Base-by-base conservation (phyloP, 176 grass and related monocot genomes). In the Pharus latifolius region DNA sequence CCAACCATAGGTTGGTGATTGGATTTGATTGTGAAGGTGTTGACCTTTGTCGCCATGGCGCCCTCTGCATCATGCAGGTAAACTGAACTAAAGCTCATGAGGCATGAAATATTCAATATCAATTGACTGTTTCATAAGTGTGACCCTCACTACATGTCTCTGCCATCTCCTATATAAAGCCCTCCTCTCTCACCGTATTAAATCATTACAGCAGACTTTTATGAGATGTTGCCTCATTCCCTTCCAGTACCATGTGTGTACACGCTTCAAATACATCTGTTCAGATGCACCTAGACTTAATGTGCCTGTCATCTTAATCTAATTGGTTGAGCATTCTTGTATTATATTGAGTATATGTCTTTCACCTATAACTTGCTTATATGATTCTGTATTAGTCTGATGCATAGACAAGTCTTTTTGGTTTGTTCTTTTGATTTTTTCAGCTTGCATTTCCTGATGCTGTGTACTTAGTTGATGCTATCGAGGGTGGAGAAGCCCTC, bases 31-130 rank as follows among this genome's bases (percentile, higher is more conserved):
- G 94, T 56, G 94, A 98, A 81, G 94, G 94, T 68, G 90, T 98
- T 59, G 89, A 98, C 59, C 86, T 98, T 48, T 98, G 94, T 60
- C 86, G 89, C 49, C 43, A 87, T 80, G 94, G 94, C 11, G 65
- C 74, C 83, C 87, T 98, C 67, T 98, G 94, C 78, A 75, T 98
- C 61, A 98, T 98, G 94, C 94, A 98, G 94, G 94, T 98, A 35
- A 89, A 60, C 54, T 63, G 73, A 54, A 65, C 41, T 78, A 38
- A 67, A 41, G 34, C 33, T 60, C 67, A 19, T 19, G 7, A 16
- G 49, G 22, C 16, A 18, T 55, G 37, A 6, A 18, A 14, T 43
- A 3, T 67, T 54, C 43, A 23, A 28, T 64, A 43, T 41, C 22
- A 28, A 27, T 13, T 15, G 24, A 63, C 15, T 56, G 31, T 71